phyloP scores from a whole-genome alignment of 495 filamentous ascomycete genomes.

The Podospora sp. region DNA sequence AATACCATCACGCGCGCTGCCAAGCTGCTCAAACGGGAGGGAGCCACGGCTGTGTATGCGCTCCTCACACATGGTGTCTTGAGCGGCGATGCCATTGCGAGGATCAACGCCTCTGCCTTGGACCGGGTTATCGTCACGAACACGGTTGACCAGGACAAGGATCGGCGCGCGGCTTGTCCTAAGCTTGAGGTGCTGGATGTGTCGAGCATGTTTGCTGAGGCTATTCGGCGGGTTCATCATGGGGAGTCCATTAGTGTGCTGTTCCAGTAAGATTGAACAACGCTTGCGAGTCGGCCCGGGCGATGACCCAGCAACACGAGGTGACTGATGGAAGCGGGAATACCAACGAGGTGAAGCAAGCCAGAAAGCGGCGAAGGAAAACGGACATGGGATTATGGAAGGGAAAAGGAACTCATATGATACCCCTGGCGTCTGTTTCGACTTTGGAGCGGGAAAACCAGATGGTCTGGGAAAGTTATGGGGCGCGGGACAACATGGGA shows the following conservation, averaged over 20 bases:
- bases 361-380: not conserved
- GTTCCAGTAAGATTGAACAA: slow-evolving; percentile 89
- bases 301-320: too few relatives aligned
- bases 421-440: not conserved
- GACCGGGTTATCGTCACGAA: slow-evolving; percentile 96
- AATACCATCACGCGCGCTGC: slow-evolving; percentile 97
- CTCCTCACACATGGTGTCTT: slow-evolving; percentile 93
- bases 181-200: slow-evolving; percentile 97
- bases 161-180: slow-evolving; percentile 60
- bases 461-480: not conserved
- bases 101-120: slow-evolving; percentile 87
- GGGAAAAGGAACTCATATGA: not conserved
- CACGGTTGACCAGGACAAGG: slow-evolving; percentile 83
- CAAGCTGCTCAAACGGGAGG: slow-evolving; percentile 92
- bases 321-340: too few relatives aligned
- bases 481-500: too few relatives aligned
- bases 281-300: too few relatives aligned
- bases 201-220: slow-evolving; percentile 90
- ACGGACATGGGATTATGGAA: not conserved
- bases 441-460: not conserved
- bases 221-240: slow-evolving; percentile 93
- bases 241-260: slow-evolving; percentile 95
- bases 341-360: too few relatives aligned
- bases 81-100: slow-evolving; percentile 90
- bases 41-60: slow-evolving; percentile 85